These are phyloP conservation scores for Tremellales sp. DNA, from an alignment of 1,284 basidiomycete genomes.

Conservation along the genomic window DNA sequence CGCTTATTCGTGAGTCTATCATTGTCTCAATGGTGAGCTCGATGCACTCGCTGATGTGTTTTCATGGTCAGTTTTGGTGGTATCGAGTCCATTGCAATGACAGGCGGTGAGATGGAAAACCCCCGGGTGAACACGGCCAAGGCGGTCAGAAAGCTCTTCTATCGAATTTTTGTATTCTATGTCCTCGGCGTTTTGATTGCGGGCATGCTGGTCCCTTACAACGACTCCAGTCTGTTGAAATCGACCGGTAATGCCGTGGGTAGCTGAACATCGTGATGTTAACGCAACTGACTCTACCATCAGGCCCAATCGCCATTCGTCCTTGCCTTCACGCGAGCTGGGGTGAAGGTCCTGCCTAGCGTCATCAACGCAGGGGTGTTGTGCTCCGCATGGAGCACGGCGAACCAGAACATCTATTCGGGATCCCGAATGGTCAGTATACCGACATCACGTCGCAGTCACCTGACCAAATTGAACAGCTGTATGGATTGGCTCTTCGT, in stretches of 20 bases:
- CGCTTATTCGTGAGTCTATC: slow-evolving; percentile 24
- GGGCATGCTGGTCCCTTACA: slow-evolving; percentile 68
- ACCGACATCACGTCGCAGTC: no score
- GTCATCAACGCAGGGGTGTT: slow-evolving; percentile 82
- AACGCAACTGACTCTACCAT: no score
- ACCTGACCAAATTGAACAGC: no score
- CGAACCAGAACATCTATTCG: slow-evolving; percentile 75
- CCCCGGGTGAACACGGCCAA: slow-evolving; percentile 23
- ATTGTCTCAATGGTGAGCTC: no score
- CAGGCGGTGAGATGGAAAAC: slow-evolving; percentile 30
- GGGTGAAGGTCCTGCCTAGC: slow-evolving; percentile 65
- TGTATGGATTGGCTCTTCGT: slow-evolving; percentile 71
- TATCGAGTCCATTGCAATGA: slow-evolving; percentile 25
- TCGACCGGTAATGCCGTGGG: slow-evolving; percentile 58
- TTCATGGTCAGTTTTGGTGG: no score
- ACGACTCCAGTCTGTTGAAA: slow-evolving; percentile 57
- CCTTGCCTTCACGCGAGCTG: slow-evolving; percentile 59
- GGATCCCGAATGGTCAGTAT: no score
- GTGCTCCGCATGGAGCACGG: slow-evolving; percentile 81
- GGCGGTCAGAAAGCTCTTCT: slow-evolving; percentile 56
- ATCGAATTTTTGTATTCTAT: slow-evolving; percentile 65
- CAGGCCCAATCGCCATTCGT: slow-evolving; percentile 66
- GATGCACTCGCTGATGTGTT: no score
- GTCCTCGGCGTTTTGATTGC: slow-evolving; percentile 56
- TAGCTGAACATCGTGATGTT: no score